Conservation (phyloP, 306 rosid species). For the Cucurbita pepo region DNA sequence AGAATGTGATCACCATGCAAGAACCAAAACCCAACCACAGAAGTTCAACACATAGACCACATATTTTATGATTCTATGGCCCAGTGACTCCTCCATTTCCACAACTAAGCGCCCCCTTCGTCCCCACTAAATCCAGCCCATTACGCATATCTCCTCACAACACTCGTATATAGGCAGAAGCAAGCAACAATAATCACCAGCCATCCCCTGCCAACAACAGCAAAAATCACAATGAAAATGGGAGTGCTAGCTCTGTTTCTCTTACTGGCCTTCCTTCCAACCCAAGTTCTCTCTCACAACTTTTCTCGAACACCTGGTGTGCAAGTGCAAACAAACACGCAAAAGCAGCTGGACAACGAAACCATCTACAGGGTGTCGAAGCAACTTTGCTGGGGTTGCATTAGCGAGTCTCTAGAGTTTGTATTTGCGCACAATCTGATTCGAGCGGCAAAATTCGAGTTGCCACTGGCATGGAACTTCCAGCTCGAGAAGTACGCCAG, state of each 20-base stretch:
- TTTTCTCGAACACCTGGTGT: background rate
- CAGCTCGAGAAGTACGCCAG: conserved; percentile 56
- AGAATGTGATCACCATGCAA: background rate
- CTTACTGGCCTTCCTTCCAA: conserved; percentile 3
- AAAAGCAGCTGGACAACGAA: conserved; percentile 26
- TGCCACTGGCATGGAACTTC: conserved; percentile 49
- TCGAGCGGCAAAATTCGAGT: conserved; percentile 53
- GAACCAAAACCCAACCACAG: background rate
- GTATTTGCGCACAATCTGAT: conserved; percentile 52
- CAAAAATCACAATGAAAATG: conserved; percentile 17
- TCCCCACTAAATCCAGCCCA: background rate
- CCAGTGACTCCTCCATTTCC: background rate
- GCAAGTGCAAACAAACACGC: conserved; percentile 1
- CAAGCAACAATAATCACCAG: conserved; percentile 12
- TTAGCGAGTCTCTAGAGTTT: conserved; percentile 51
- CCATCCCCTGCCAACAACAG: background rate
- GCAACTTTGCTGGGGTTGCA: conserved; percentile 78
- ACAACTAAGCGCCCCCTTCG: background rate
- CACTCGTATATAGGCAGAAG: background rate
- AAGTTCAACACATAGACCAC: background rate
- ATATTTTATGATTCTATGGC: background rate
- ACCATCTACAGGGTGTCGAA: conserved; percentile 50
- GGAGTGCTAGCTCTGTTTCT: conserved; percentile 9
- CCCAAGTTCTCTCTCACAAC: background rate
- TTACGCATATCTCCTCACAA: background rate